phyloP scores from a whole-genome alignment of 2,329 filamentous ascomycete genomes.

The Thielaviopsis ethacetica region DNA sequence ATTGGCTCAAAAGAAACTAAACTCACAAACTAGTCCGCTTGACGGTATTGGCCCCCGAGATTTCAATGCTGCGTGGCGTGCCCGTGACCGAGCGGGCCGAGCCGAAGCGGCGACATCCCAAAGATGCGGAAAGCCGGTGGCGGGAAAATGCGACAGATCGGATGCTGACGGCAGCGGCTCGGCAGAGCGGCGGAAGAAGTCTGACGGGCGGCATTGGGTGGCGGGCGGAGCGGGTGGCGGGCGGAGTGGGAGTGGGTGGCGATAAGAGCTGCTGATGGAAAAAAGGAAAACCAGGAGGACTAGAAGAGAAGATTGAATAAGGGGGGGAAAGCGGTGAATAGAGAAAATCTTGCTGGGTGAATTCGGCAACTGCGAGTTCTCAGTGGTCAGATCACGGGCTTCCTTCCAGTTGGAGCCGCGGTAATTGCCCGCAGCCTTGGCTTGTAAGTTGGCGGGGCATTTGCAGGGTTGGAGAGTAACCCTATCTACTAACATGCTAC shows the following conservation, averaged over 20 bases:
- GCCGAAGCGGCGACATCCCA: background rate
- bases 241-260: no score
- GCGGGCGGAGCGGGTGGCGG: no score
- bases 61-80: background rate
- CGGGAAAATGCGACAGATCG: background rate
- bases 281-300: no score
- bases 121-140: background rate
- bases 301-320: no score
- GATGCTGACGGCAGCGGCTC: background rate
- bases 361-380: background rate
- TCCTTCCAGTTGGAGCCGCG: background rate
- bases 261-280: background rate
- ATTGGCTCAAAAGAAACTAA: background rate
- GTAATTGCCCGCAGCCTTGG: background rate
- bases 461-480: background rate
- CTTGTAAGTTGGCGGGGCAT: background rate
- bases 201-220: background rate
- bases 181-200: background rate
- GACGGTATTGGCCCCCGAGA: background rate
- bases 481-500: background rate
- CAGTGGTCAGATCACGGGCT: background rate
- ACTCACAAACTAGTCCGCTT: slow-evolving; percentile 7
- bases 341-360: background rate
- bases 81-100: background rate
- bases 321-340: background rate